These are phyloP conservation scores for Earliella scabrosa DNA, from an alignment of 1,284 basidiomycete genomes.

Conservation along the genomic window DNA sequence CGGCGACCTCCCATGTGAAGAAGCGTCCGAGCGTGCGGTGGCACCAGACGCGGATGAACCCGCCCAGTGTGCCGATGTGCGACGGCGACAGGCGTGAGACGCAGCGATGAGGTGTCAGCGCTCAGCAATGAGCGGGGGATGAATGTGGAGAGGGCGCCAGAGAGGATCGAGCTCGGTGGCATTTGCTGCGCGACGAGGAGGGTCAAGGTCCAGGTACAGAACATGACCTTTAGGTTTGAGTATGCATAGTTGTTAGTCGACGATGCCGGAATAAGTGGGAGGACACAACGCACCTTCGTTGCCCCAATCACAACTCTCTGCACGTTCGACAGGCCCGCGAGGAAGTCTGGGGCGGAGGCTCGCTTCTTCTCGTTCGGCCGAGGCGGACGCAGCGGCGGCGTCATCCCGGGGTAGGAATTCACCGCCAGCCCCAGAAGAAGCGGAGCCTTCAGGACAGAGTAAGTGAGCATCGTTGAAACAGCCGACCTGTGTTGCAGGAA, in stretches of 20 bases:
- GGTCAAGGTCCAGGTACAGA: background rate
- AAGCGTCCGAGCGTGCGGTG: constrained; percentile 9
- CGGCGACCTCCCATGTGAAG: constrained; percentile 18
- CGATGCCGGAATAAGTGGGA: background rate
- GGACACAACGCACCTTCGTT: background rate
- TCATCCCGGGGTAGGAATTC: too few relatives aligned
- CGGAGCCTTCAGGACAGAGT: too few relatives aligned
- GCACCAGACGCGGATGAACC: constrained; percentile 8
- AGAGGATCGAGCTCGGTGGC: background rate
- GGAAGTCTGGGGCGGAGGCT: too few relatives aligned
- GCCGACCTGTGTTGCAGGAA: too few relatives aligned
- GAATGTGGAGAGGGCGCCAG: background rate
- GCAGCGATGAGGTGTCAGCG: background rate
- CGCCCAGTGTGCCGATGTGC: constrained; percentile 1
- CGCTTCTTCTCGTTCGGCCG: too few relatives aligned
- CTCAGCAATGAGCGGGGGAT: background rate
- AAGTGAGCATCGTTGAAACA: too few relatives aligned
- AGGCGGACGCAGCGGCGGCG: too few relatives aligned
- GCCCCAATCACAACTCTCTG: background rate
- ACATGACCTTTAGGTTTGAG: background rate
- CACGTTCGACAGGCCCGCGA: too few relatives aligned
- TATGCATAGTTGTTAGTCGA: too few relatives aligned
- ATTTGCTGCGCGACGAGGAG: background rate
- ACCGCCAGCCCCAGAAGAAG: too few relatives aligned
- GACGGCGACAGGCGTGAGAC: background rate